A percentile compares a stretch with the other conserved stretches of the same genome.
phyloP scores from a whole-genome alignment of 176 grass and related monocot species.

The Ensete glaucum region DNA sequence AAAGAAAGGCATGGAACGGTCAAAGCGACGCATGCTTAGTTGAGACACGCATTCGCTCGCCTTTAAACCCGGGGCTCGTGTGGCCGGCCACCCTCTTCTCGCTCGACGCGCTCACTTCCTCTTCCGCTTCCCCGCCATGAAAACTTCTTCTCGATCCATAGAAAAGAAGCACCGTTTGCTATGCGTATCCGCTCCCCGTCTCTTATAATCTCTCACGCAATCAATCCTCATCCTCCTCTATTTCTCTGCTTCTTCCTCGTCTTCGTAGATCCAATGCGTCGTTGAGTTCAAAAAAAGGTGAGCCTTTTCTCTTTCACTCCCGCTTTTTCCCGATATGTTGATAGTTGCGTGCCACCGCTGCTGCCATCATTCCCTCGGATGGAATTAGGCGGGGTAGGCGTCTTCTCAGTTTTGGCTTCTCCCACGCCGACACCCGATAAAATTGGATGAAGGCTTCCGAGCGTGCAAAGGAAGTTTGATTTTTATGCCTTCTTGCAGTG shows the following conservation, averaged over 20 bases:
- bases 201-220: neutral
- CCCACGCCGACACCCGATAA: too few species aligned
- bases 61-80: neutral
- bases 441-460: too few species aligned
- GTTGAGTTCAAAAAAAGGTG: neutral
- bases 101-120: neutral
- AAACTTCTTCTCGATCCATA: neutral
- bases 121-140: slow-evolving; percentile 2
- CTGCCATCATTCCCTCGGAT: too few species aligned
- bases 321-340: neutral
- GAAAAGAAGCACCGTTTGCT: neutral
- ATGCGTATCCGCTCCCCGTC: neutral
- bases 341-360: too few species aligned
- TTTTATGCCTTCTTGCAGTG: too few species aligned
- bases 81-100: neutral
- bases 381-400: too few species aligned
- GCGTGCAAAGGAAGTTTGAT: too few species aligned
- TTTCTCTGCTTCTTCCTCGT: too few species aligned
- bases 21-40: too few species aligned
- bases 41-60: too few species aligned
- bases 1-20: too few species aligned
- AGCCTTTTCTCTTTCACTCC: neutral
- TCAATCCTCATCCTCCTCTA: neutral
- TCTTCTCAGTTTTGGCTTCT: too few species aligned
- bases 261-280: neutral